These are phyloP conservation scores for Neoboletus magnificus DNA, from an alignment of 768 basidiomycete species.

Conservation along the genomic window DNA sequence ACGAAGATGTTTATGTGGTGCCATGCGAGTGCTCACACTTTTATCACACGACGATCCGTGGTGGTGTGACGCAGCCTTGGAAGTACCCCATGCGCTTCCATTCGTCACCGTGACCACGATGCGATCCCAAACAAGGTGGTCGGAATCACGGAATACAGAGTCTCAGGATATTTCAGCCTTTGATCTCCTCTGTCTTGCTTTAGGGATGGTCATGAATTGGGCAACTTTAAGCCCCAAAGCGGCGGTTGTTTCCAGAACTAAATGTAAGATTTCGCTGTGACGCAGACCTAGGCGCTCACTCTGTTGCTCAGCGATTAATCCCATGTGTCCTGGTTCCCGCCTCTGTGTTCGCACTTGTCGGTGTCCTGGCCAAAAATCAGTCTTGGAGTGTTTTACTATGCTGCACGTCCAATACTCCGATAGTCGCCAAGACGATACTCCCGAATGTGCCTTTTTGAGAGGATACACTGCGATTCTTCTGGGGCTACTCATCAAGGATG, in stretches of 20 bases:
- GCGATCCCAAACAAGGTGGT: slow-evolving; percentile 34
- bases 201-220: slow-evolving; percentile 75
- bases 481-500: slow-evolving; percentile 44
- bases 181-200: slow-evolving; percentile 72
- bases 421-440: slow-evolving; percentile 12
- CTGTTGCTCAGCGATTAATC: slow-evolving; percentile 45
- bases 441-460: slow-evolving; percentile 54
- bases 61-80: slow-evolving; percentile 56
- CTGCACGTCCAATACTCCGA: slow-evolving; percentile 45
- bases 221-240: slow-evolving; percentile 56
- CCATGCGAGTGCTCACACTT: slow-evolving; percentile 66
- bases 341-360: slow-evolving; percentile 51
- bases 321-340: slow-evolving; percentile 46
- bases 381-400: slow-evolving; percentile 48
- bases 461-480: slow-evolving; percentile 77
- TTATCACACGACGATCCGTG: slow-evolving; percentile 58
- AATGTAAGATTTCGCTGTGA: slow-evolving; percentile 40
- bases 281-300: not conserved
- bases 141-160: slow-evolving; percentile 1
- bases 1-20: slow-evolving; percentile 50
- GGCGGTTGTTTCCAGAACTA: slow-evolving; percentile 44
- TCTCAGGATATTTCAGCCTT: slow-evolving; percentile 33
- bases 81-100: slow-evolving; percentile 44
- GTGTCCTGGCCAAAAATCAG: slow-evolving; percentile 44
- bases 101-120: slow-evolving; percentile 48